Conservation (phyloP, 2,329 filamentous ascomycete species). For the Cladophialophora yegresii region DNA sequence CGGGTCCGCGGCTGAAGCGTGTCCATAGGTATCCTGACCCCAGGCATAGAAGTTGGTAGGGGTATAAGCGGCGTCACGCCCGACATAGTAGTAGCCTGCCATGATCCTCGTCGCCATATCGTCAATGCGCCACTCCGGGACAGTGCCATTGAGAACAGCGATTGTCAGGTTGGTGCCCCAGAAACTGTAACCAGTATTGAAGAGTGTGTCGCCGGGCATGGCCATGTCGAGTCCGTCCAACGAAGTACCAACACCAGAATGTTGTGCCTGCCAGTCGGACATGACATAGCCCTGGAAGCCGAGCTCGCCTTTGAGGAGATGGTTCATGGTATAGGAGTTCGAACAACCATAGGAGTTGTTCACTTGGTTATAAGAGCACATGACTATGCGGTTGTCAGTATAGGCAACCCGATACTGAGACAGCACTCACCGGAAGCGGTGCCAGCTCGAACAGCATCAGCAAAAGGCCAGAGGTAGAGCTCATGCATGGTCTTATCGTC, state of each 20-base stretch:
- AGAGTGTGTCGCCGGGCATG: slow-evolving; percentile 79
- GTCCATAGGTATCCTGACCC: slow-evolving; percentile 74
- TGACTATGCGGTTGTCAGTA: slow-evolving; percentile 41
- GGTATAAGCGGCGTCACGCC: slow-evolving; percentile 49
- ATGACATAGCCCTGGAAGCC: slow-evolving; percentile 74
- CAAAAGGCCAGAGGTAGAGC: slow-evolving; percentile 65
- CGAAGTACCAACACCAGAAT: slow-evolving; percentile 67
- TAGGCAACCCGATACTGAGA: background rate
- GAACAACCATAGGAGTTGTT: slow-evolving; percentile 70
- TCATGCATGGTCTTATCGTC: slow-evolving; percentile 67
- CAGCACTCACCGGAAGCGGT: slow-evolving; percentile 55
- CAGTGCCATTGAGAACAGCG: slow-evolving; percentile 82
- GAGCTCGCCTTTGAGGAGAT: slow-evolving; percentile 68
- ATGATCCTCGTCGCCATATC: slow-evolving; percentile 87
- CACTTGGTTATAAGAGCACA: slow-evolving; percentile 74
- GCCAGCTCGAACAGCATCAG: slow-evolving; percentile 66
- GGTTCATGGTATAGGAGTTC: slow-evolving; percentile 62
- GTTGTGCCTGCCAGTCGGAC: slow-evolving; percentile 76
- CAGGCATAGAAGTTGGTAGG: slow-evolving; percentile 79
- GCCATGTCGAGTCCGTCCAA: slow-evolving; percentile 76
- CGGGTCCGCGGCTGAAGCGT: slow-evolving; percentile 59
- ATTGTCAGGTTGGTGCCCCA: slow-evolving; percentile 89
- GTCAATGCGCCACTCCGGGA: slow-evolving; percentile 83
- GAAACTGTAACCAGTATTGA: slow-evolving; percentile 71
- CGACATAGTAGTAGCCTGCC: slow-evolving; percentile 65